These are phyloP conservation scores for Starmera amethionina DNA, from an alignment of 805 yeast genomes.

Conservation along the genomic window DNA sequence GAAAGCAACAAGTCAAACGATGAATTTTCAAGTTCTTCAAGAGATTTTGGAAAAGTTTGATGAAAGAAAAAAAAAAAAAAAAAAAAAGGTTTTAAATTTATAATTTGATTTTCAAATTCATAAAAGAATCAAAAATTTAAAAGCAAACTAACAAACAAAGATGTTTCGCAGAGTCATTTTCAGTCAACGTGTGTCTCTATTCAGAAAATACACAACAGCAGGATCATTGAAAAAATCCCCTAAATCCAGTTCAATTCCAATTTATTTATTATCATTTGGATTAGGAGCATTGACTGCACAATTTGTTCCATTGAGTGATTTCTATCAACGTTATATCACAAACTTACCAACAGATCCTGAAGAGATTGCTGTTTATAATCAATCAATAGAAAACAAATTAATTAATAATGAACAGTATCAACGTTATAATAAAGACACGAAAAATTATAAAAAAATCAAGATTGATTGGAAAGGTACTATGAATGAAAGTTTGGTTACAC, in stretches of 20 bases:
- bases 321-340: slow-evolving; percentile 18
- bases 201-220: neutral
- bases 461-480: slow-evolving; percentile 22
- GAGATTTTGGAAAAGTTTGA: too few species aligned
- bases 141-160: too few species aligned
- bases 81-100: too few species aligned
- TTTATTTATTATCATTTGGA: slow-evolving; percentile 18
- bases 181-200: too few species aligned
- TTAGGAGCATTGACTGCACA: slow-evolving; percentile 26
- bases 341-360: slow-evolving; percentile 15
- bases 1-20: too few species aligned
- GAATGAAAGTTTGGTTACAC: slow-evolving; percentile 48
- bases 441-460: slow-evolving; percentile 34
- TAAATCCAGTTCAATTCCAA: neutral
- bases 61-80: too few species aligned
- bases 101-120: too few species aligned
- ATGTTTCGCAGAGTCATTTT: too few species aligned
- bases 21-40: too few species aligned
- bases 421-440: slow-evolving; percentile 29
- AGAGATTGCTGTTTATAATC: slow-evolving; percentile 19
- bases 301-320: slow-evolving; percentile 22
- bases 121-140: too few species aligned
- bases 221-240: neutral
- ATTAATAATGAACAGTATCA: slow-evolving; percentile 26
- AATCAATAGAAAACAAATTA: slow-evolving; percentile 41